Conservation (phyloP, 2,329 filamentous ascomycete species). For the Chaetomiaceae sp. region DNA sequence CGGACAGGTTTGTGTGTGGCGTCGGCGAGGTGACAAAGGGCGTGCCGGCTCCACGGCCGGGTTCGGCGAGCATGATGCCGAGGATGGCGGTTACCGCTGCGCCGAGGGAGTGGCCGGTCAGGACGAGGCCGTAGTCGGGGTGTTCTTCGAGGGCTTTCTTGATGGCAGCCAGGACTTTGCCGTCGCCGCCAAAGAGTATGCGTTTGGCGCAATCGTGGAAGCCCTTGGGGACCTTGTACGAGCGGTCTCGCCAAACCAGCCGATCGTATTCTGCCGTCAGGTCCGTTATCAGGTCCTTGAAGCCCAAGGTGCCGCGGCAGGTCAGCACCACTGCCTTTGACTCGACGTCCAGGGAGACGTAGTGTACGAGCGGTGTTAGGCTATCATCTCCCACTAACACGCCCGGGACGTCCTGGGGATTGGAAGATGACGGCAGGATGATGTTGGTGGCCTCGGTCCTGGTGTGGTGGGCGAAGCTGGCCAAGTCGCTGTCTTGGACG, state of each 20-base stretch:
- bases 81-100: conserved; percentile 66
- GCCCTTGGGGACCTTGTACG: conserved; percentile 69
- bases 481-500: conserved; percentile 56
- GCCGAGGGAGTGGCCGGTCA: conserved; percentile 65
- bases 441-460: conserved; percentile 53
- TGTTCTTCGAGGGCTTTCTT: conserved; percentile 62
- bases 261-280: conserved; percentile 71
- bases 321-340: conserved; percentile 69
- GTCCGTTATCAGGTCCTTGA: conserved; percentile 68
- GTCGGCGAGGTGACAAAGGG: conserved; percentile 59
- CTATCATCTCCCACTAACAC: no score
- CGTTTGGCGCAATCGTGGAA: conserved; percentile 67
- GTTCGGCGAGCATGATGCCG: conserved; percentile 67
- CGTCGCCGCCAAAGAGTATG: conserved; percentile 62
- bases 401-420: conserved; percentile 63
- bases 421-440: conserved; percentile 65
- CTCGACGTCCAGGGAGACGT: conserved; percentile 66
- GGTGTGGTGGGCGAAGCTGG: conserved; percentile 60
- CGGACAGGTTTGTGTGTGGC: conserved; percentile 34
- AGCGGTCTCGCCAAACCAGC: conserved; percentile 56
- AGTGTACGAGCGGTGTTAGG: conserved; percentile 71
- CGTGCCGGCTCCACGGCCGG: no score
- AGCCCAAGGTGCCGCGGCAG: conserved; percentile 66
- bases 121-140: conserved; percentile 63
- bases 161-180: conserved; percentile 61